Conservation (phyloP, 2,329 filamentous ascomycete genomes). For the Pseudogymnoascus sp. region DNA sequence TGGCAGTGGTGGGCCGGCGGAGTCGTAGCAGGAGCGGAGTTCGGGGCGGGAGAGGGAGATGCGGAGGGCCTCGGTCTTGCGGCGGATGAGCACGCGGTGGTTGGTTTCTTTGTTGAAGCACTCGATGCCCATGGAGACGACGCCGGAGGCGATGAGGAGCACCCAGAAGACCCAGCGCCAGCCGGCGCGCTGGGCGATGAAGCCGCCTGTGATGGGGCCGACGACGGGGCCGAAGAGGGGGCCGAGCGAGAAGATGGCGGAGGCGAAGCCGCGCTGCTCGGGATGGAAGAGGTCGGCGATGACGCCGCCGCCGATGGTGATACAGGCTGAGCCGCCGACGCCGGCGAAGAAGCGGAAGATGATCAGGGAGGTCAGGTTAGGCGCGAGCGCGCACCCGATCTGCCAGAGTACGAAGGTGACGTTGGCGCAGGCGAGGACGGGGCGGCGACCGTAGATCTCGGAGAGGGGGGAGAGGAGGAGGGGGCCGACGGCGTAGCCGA, state of each 20-base stretch:
- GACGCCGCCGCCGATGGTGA: constrained; percentile 36
- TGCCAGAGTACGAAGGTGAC: constrained; percentile 54
- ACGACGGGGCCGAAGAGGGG: constrained; percentile 26
- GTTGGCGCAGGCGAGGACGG: constrained; percentile 49
- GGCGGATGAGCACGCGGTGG: constrained; percentile 41
- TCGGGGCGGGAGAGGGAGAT: constrained; percentile 38
- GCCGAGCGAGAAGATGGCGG: constrained; percentile 22
- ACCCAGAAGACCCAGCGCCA: constrained; percentile 36
- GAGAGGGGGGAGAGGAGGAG: constrained; percentile 49
- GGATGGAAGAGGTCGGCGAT: constrained; percentile 33
- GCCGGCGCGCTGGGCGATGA: constrained; percentile 42
- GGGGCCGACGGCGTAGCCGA: constrained; percentile 52
- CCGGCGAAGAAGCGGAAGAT: constrained; percentile 42
- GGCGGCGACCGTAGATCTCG: constrained; percentile 56
- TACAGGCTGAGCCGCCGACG: constrained; percentile 37
- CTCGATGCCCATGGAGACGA: constrained; percentile 30
- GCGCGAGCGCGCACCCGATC: constrained; percentile 55
- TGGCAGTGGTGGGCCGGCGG: constrained; percentile 16
- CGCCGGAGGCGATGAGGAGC: constrained; percentile 37
- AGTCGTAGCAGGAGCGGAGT: constrained; percentile 37
- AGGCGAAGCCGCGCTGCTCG: constrained; percentile 25
- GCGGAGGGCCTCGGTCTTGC: constrained; percentile 35
- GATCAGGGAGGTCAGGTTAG: constrained; percentile 37
- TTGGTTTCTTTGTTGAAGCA: constrained; percentile 40
- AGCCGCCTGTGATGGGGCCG: constrained; percentile 24